Conservation (phyloP, 2,329 filamentous ascomycete genomes). For the Apiospora phragmitis region DNA sequence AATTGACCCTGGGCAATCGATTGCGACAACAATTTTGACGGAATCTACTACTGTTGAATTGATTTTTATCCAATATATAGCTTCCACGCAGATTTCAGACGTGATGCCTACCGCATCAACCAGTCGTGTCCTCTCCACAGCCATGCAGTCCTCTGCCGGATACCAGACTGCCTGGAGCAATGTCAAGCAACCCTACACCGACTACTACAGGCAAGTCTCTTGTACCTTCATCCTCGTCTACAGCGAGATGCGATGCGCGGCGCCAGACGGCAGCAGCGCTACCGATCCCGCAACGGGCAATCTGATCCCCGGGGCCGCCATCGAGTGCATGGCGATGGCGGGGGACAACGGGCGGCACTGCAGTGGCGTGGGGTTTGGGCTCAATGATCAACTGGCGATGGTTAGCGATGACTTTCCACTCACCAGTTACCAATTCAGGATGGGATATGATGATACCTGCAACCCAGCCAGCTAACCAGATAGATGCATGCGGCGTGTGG, state of each 20-base stretch:
- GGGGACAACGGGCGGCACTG: rapidly evolving
- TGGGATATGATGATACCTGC: not conserved
- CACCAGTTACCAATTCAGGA: not conserved
- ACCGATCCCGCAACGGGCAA: not conserved
- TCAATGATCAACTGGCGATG: not conserved
- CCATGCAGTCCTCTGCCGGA: not conserved
- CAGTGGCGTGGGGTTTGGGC: not conserved
- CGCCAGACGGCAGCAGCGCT: not conserved
- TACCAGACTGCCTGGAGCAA: not conserved
- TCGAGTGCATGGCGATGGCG: not conserved
- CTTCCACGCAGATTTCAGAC: not conserved
- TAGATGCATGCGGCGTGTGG: not conserved
- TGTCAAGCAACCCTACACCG: not conserved
- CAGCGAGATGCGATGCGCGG: not conserved
- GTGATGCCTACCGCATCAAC: not conserved
- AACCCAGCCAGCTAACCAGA: not conserved
- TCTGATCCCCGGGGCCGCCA: not conserved
- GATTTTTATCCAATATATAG: not conserved
- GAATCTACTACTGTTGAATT: not conserved
- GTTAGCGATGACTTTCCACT: not conserved
- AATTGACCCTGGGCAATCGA: not conserved
- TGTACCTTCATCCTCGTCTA: not conserved
- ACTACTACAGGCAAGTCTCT: not conserved
- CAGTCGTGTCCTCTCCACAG: not conserved
- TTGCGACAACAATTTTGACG: not conserved